These are phyloP conservation scores for Naumovozyma dairenensis DNA, from an alignment of 805 yeast species.

Conservation along the genomic window DNA sequence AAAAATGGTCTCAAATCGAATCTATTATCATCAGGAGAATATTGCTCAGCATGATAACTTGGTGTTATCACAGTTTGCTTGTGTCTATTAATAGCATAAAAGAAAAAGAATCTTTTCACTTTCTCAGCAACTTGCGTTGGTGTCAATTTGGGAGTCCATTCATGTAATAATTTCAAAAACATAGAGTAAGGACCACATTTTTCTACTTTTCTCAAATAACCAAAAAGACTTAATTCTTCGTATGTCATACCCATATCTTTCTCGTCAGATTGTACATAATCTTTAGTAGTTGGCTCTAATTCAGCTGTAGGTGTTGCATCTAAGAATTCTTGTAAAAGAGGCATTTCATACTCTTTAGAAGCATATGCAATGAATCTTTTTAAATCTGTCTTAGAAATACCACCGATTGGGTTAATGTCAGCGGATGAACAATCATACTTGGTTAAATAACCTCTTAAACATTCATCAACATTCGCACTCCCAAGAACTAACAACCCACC, in stretches of 20 bases:
- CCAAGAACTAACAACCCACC: slow-evolving; percentile 85
- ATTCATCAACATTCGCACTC: slow-evolving; percentile 95
- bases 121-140: slow-evolving; percentile 84
- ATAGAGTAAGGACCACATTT: slow-evolving; percentile 95
- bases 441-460: slow-evolving; percentile 88
- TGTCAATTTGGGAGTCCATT: slow-evolving; percentile 79
- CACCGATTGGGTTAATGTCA: slow-evolving; percentile 97
- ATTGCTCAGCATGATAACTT: slow-evolving; percentile 93
- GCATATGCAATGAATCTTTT: slow-evolving; percentile 82
- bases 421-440: slow-evolving; percentile 97
- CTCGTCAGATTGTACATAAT: slow-evolving; percentile 92
- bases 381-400: slow-evolving; percentile 89
- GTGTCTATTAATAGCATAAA: slow-evolving; percentile 90
- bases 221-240: slow-evolving; percentile 85
- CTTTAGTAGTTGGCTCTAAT: slow-evolving; percentile 87
- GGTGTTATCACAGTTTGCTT: slow-evolving; percentile 98
- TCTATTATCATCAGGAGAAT: slow-evolving; percentile 96
- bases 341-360: slow-evolving; percentile 54
- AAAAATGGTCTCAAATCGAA: slow-evolving; percentile 94
- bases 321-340: slow-evolving; percentile 67
- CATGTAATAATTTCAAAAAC: slow-evolving; percentile 82
- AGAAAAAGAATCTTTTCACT: slow-evolving; percentile 87
- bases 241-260: slow-evolving; percentile 98
- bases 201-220: slow-evolving; percentile 79
- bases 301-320: slow-evolving; percentile 97